These are phyloP conservation scores for Clonostachys chloroleuca DNA, from an alignment of 2,329 filamentous ascomycete genomes.

Conservation along the genomic window DNA sequence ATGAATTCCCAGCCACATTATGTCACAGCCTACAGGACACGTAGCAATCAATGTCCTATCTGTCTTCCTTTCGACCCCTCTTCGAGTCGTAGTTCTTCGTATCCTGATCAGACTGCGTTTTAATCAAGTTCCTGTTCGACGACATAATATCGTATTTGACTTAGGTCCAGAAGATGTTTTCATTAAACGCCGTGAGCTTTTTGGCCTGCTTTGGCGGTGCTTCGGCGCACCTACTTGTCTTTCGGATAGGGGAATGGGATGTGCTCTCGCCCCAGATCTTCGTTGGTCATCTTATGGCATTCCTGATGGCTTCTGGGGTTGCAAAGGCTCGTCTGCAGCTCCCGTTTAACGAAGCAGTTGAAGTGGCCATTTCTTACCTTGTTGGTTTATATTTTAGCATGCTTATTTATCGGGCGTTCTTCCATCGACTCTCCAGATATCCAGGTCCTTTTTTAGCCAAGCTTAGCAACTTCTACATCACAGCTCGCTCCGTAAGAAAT, in stretches of 20 bases:
- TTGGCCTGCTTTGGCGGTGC: constrained; percentile 1
- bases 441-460: constrained; percentile 7
- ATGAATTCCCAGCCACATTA: no score
- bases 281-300: constrained; percentile 10
- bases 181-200: not conserved
- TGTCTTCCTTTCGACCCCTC: no score
- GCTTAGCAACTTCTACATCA: constrained; percentile 12
- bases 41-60: no score
- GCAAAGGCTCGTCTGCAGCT: not conserved
- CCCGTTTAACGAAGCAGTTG: not conserved
- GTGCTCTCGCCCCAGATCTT: constrained; percentile 3
- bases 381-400: constrained; percentile 8
- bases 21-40: no score
- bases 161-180: not conserved
- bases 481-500: constrained; percentile 10
- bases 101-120: no score
- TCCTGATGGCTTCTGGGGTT: not conserved
- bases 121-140: no score
- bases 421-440: constrained; percentile 10
- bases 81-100: no score
- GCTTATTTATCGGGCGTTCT: constrained; percentile 6
- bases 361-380: constrained; percentile 2
- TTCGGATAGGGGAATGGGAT: constrained; percentile 18
- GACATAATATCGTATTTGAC: no score
- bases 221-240: constrained; percentile 9